These are phyloP conservation scores for Poa annua DNA, from an alignment of 176 grass and related monocot species.

Conservation along the genomic window DNA sequence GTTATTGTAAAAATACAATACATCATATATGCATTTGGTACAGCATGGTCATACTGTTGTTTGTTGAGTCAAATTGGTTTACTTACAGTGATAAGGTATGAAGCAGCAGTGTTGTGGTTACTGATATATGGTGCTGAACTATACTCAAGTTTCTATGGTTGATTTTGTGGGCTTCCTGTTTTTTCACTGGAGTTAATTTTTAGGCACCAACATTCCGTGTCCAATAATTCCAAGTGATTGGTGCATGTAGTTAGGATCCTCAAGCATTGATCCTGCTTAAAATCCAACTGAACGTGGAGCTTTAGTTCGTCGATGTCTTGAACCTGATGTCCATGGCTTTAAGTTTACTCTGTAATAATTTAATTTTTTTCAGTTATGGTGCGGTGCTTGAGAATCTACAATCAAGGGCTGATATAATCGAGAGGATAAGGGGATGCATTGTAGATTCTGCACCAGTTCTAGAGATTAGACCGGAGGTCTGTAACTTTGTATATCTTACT, in stretches of 20 bases:
- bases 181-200: not conserved
- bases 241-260: not conserved
- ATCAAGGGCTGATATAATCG: conserved; percentile 74
- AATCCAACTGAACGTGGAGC: not conserved
- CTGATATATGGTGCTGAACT: not conserved
- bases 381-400: conserved; percentile 79
- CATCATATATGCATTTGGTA: no score
- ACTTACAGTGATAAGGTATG: not conserved
- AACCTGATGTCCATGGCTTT: not conserved
- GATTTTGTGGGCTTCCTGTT: not conserved
- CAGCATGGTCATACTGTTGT: not conserved
- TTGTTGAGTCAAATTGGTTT: not conserved
- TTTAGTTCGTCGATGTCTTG: not conserved
- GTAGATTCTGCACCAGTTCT: conserved; percentile 86
- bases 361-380: conserved; percentile 75
- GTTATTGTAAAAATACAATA: no score
- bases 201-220: not conserved
- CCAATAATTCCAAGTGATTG: not conserved
- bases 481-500: conserved; percentile 16
- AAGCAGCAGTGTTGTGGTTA: not conserved
- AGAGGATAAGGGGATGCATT: conserved; percentile 91
- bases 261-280: not conserved
- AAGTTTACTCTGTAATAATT: conserved; percentile 12
- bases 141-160: not conserved
- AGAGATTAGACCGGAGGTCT: conserved; percentile 91